These are phyloP conservation scores for Hypoxylon sp. DNA, from an alignment of 2,329 filamentous ascomycete species.

Conservation along the genomic window DNA sequence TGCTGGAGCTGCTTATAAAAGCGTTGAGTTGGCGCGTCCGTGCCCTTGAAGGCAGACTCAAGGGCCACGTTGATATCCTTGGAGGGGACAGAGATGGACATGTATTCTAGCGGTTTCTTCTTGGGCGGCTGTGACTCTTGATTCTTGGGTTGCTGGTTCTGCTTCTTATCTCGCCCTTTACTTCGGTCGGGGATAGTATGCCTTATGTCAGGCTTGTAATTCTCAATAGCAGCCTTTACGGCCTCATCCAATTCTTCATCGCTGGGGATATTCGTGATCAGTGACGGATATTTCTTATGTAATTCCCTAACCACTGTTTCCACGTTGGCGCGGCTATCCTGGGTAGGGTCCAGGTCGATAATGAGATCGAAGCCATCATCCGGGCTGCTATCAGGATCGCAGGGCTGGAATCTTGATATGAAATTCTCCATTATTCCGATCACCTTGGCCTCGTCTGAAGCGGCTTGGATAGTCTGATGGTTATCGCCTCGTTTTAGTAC, in stretches of 20 bases:
- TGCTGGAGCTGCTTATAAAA: constrained; percentile 85
- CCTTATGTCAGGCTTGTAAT: constrained; percentile 82
- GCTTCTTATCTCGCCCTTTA: constrained; percentile 62
- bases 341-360: constrained; percentile 85
- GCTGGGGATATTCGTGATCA: constrained; percentile 80
- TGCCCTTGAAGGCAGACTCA: constrained; percentile 76
- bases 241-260: constrained; percentile 83
- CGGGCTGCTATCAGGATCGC: constrained; percentile 76
- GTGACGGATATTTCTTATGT: constrained; percentile 81
- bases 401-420: constrained; percentile 84
- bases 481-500: constrained; percentile 92
- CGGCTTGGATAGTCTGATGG: constrained; percentile 96
- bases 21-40: constrained; percentile 66
- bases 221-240: constrained; percentile 79
- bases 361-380: constrained; percentile 87
- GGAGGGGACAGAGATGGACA: constrained; percentile 65
- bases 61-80: constrained; percentile 69
- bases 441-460: constrained; percentile 79
- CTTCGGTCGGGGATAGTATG: constrained; percentile 78
- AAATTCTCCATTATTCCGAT: constrained; percentile 96
- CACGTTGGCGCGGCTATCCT: constrained; percentile 86
- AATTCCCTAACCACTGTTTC: constrained; percentile 82
- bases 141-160: constrained; percentile 58
- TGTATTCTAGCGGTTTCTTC: constrained; percentile 69
- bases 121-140: constrained; percentile 58